Conservation (phyloP, 768 basidiomycete species). For the Phanerodontia chrysosporium region DNA sequence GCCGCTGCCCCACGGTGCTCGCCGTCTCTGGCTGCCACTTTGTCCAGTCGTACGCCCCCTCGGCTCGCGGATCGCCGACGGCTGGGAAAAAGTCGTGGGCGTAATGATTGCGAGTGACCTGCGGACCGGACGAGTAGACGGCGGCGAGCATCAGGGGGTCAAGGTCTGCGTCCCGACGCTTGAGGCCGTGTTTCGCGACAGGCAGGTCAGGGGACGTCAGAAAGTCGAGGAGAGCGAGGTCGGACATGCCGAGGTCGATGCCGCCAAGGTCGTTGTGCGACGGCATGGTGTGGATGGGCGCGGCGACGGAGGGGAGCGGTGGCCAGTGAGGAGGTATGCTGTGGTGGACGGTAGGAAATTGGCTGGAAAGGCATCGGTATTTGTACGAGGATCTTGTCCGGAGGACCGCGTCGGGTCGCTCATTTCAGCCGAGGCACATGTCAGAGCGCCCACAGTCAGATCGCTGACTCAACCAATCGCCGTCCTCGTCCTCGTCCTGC, state of each 20-base stretch:
- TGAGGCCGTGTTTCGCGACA: slow-evolving; percentile 41
- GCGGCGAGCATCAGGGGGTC: slow-evolving; percentile 80
- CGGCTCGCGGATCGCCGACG: slow-evolving; percentile 45
- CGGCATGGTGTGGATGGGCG: slow-evolving; percentile 17
- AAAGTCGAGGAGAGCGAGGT: slow-evolving; percentile 62
- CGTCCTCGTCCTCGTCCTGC: background rate
- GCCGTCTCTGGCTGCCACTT: slow-evolving; percentile 47
- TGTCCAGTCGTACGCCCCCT: slow-evolving; percentile 56
- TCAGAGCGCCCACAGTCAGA: background rate
- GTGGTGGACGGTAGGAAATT: background rate
- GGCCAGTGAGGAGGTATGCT: background rate
- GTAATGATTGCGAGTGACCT: slow-evolving; percentile 83
- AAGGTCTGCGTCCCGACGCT: slow-evolving; percentile 65
- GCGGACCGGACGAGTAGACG: slow-evolving; percentile 67
- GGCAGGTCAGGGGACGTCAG: slow-evolving; percentile 41
- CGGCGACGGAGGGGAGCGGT: background rate
- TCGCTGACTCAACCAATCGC: slow-evolving; percentile 5
- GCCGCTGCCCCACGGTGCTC: slow-evolving; percentile 34
- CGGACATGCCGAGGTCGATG: slow-evolving; percentile 33
- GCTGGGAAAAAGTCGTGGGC: slow-evolving; percentile 75
- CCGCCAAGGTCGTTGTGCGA: slow-evolving; percentile 22
- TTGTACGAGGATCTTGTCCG: slow-evolving; percentile 1
- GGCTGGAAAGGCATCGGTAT: slow-evolving; percentile 5
- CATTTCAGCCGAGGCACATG: slow-evolving; percentile 4
- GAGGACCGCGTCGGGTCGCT: slow-evolving; percentile 13